A percentile compares a stretch with the other conserved stretches of the same genome.
Evolutionary conservation across 441 rosid genomes (phyloP).

Genomic region (Gossypium laxum): DNA sequence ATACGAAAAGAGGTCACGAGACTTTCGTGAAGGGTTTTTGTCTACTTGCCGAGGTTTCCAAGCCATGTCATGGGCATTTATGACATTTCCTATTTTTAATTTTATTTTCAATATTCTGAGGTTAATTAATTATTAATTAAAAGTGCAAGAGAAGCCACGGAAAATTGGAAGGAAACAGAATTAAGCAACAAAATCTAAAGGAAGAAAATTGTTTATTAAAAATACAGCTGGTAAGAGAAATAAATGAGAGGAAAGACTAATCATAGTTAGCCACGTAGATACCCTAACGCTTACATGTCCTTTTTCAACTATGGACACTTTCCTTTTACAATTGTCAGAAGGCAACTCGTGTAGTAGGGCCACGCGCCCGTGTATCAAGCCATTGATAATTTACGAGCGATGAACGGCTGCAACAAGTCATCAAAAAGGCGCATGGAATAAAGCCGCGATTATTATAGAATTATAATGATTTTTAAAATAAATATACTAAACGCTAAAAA

Average conservation of each 20-base stretch:
- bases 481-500: not conserved
- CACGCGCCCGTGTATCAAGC: not conserved
- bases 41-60: not conserved
- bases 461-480: not conserved
- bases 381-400: not conserved
- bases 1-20: not conserved
- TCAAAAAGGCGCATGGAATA: conserved; percentile 5
- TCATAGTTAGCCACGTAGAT: not conserved
- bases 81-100: not conserved
- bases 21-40: not conserved
- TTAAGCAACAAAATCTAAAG: not conserved
- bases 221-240: not conserved
- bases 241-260: not conserved
- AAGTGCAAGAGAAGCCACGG: not conserved
- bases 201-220: not conserved
- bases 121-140: not conserved
- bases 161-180: not conserved
- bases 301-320: not conserved
- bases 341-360: not conserved
- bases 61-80: not conserved
- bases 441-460: not conserved
- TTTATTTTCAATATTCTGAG: not conserved
- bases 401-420: not conserved
- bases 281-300: not conserved
- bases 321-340: not conserved